Base-by-base conservation (phyloP, 495 filamentous ascomycete genomes). In the Apodospora peruviana region DNA sequence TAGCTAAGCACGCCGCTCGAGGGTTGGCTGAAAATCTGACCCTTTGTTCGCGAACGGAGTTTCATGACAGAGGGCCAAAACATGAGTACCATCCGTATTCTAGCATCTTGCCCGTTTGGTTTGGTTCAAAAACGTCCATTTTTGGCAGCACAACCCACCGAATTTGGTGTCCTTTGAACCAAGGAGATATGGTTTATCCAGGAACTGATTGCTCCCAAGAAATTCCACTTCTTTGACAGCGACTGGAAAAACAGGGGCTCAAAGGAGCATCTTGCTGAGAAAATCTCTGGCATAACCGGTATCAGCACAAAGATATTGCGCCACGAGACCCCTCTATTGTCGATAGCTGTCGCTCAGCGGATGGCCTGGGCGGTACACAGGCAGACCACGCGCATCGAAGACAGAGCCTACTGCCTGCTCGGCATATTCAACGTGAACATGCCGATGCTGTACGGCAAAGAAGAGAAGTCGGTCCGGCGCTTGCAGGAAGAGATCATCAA, bases 331-430 rank as follows among this genome's bases (percentile, higher is more conserved):
- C 14, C 40, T 2, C 42, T 45, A 1, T 20, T 32, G 5, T 51
- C 21, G 10, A 21, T 53, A 2, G 10, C 56, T 24, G 58, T 57
- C 16, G 56, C 56, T 1, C 50, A 56, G 49, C 47, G 40, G 32
- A 61, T 63, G 54, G 55, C 53, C 2, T 63, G 58, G 60, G 58
- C 55, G 4, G 48, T 55, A 2, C 35, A 19, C 4, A 40, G 58
- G 10, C 35, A 40, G 18, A 59, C 55, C 0, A 64, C 52, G 0
- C 45, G 60, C 2, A 29, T 41, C 2, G 60, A 64, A 22, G 60
- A 64, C 9, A 44, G 48, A 18, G 58, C 60, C 0, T 64, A 64
- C 35, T 61, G 51, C 9, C 36, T 64, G 16, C 43, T 64, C 19
- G 60, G 60, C 2, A 40, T 61, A 10, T 58, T 64, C 11, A 47